Evolutionary conservation across 345 rosid genomes (phyloP).

Genomic region (Pistacia atlantica): DNA sequence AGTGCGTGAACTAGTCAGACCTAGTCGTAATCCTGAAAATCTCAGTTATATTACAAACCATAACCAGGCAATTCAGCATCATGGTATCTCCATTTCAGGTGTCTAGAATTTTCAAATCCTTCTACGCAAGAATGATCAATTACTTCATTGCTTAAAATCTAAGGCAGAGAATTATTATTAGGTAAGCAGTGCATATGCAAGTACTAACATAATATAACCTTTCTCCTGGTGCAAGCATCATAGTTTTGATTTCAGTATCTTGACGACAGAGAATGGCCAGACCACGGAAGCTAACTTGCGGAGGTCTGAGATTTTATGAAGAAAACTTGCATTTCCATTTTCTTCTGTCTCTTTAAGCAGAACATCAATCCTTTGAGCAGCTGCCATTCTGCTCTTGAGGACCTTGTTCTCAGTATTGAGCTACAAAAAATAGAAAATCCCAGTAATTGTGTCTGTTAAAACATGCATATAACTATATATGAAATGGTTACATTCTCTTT

Average conservation of each 20-base stretch:
- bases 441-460: neutral
- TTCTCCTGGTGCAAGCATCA: neutral
- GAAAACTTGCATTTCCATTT: slow-evolving; percentile 16
- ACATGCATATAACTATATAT: neutral
- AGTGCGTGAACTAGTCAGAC: too few relatives aligned
- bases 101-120: neutral
- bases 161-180: neutral
- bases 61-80: neutral
- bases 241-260: slow-evolving; percentile 11
- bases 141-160: neutral
- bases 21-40: too few relatives aligned
- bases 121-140: neutral
- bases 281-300: slow-evolving; percentile 25
- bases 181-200: neutral
- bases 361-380: slow-evolving; percentile 24
- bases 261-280: slow-evolving; percentile 5
- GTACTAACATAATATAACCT: neutral
- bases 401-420: slow-evolving; percentile 47
- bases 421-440: slow-evolving; percentile 36
- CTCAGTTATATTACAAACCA: neutral
- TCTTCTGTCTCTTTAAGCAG: slow-evolving; percentile 12
- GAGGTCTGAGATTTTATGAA: slow-evolving; percentile 22
- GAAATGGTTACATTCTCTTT: neutral
- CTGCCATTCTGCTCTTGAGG: slow-evolving; percentile 41
- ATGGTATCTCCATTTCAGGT: neutral